phyloP scores from a whole-genome alignment of 75 land plant species.

The Chamaecyparis obtusa region DNA sequence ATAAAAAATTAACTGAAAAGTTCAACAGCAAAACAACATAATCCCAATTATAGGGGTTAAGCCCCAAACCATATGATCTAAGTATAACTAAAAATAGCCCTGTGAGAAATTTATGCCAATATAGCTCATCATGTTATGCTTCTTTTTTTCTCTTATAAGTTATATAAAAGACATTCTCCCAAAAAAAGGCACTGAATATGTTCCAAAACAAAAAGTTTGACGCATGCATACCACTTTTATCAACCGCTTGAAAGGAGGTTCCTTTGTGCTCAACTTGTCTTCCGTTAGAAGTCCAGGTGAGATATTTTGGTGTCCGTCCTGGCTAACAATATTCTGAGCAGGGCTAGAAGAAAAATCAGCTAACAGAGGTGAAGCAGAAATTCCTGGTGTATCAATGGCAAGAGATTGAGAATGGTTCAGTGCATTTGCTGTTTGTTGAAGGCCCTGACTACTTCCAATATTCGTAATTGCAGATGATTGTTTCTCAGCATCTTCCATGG shows the following conservation, averaged over 20 bases:
- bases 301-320: conserved; percentile 56
- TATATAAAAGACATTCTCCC: background rate
- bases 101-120: background rate
- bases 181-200: background rate
- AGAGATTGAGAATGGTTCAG: conserved; percentile 44
- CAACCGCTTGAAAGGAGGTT: conserved; percentile 83
- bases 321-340: conserved; percentile 18
- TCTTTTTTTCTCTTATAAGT: background rate
- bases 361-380: conserved; percentile 90
- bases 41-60: background rate
- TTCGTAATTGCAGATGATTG: conserved; percentile 38
- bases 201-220: background rate
- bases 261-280: conserved; percentile 54
- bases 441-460: conserved; percentile 37
- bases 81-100: background rate
- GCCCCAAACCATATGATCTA: background rate
- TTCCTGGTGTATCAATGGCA: conserved; percentile 92
- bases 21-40: background rate
- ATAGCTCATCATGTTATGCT: background rate
- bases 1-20: background rate
- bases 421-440: conserved; percentile 28
- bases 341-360: conserved; percentile 68
- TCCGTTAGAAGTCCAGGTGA: conserved; percentile 29
- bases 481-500: conserved; percentile 75
- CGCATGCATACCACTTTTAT: conserved; percentile 51